These are phyloP conservation scores for Amylostereum areolatum DNA, from an alignment of 1,284 basidiomycete genomes.

Conservation along the genomic window DNA sequence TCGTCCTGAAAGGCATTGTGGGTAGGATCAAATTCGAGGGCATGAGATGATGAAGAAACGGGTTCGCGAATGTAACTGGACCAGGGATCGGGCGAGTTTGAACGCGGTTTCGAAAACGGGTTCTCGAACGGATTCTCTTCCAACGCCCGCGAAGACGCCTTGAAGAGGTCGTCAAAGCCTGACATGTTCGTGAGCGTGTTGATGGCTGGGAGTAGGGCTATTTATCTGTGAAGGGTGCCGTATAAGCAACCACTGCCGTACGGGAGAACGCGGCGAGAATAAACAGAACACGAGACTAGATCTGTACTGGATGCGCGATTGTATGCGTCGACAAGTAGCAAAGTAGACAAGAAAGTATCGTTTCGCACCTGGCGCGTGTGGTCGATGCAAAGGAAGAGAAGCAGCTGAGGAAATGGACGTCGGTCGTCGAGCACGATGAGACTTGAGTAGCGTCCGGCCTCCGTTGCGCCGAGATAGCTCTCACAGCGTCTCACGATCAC, in stretches of 20 bases:
- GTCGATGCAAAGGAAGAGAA: too few relatives aligned
- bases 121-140: constrained; percentile 76
- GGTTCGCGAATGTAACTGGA: constrained; percentile 4
- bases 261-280: background rate
- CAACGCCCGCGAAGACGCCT: constrained; percentile 52
- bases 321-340: too few relatives aligned
- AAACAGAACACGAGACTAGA: background rate
- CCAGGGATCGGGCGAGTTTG: constrained; percentile 76
- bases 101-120: constrained; percentile 57
- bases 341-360: too few relatives aligned
- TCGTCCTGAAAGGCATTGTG: constrained; percentile 28
- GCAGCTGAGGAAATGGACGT: too few relatives aligned
- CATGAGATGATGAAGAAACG: constrained; percentile 32
- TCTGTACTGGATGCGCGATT: background rate
- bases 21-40: constrained; percentile 23
- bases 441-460: too few relatives aligned
- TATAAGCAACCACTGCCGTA: background rate
- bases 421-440: too few relatives aligned
- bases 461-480: too few relatives aligned
- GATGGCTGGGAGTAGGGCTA: too few relatives aligned
- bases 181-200: constrained; percentile 39
- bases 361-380: too few relatives aligned
- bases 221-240: background rate
- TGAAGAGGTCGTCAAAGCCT: constrained; percentile 72
- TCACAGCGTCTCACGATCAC: too few relatives aligned